A percentile compares a stretch with the other conserved stretches of the same genome.
These are phyloP conservation scores for Pinus tabuliformis DNA, from an alignment of 75 land plant genomes.

Conservation along the genomic window DNA sequence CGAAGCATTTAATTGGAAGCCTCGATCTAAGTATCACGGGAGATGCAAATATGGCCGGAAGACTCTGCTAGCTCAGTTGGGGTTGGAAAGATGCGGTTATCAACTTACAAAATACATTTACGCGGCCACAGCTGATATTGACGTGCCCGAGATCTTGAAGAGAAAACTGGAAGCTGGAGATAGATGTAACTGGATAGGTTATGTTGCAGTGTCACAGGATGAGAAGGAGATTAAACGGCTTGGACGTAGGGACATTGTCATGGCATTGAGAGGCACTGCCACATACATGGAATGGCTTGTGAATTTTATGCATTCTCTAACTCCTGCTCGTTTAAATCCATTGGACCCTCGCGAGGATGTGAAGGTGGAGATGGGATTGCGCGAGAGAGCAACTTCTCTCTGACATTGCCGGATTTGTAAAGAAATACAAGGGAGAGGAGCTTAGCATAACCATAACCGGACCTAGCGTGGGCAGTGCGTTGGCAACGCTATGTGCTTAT, in stretches of 20 bases:
- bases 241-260: constrained; percentile 57
- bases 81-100: constrained; percentile 45
- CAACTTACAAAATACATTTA: constrained; percentile 65
- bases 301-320: constrained; percentile 41
- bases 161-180: too few relatives aligned
- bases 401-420: constrained; percentile 32
- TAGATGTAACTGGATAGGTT: too few relatives aligned
- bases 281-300: constrained; percentile 51
- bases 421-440: constrained; percentile 39
- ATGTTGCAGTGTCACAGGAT: too few relatives aligned
- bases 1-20: constrained; percentile 64
- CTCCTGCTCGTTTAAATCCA: constrained; percentile 49
- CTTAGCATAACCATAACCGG: constrained; percentile 39
- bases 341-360: constrained; percentile 32
- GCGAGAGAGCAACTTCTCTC: constrained; percentile 45
- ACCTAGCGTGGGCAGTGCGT: constrained; percentile 64
- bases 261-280: constrained; percentile 70
- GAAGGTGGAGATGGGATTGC: constrained; percentile 40
- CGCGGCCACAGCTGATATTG: constrained; percentile 13
- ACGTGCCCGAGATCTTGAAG: too few relatives aligned
- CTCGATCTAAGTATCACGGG: constrained; percentile 47
- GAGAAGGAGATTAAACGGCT: constrained; percentile 20
- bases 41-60: constrained; percentile 50
- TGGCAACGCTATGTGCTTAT: constrained; percentile 45
- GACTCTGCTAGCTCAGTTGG: constrained; percentile 32